Base-by-base conservation (phyloP, 164 flowering plant species). In the Brasenia schreberi region DNA sequence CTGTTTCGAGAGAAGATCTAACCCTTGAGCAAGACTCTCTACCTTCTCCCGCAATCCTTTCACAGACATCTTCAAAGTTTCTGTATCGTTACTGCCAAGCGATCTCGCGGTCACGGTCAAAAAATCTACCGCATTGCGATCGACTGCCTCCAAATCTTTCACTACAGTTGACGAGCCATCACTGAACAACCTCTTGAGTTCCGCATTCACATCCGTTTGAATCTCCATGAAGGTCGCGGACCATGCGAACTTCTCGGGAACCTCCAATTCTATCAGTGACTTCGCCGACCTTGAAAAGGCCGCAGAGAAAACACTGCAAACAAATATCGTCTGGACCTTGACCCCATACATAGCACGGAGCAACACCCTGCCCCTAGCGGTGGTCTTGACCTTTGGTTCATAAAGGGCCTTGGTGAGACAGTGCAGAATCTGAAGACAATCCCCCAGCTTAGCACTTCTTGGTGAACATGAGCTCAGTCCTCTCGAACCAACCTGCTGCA, bases 271-370 rank as follows among this genome's bases (percentile, higher is more conserved):
- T 4, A 70, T 33, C 75, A 91, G 66, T 70, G 78, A 77, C 69
- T 80, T 73, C 2, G 78, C 43, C 11, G 91, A 82, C 39, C 91
- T 87, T 5, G 84, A 80, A 73, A 90, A 87, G 4, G 83, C 84
- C 43, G 88, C 82, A 49, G 79, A 74, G 69, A 87, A 87, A 11
- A 85, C 78, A 42, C 86, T 74, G 65, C 92, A 89, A 2, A 91
- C 69, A 71, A 87, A 87, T 43, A 87, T 67, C 1, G 94, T 87
- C 45, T 64, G 67, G 53, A 85, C 88, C 77, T 79, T 89, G n/a
- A 92, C 86, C 62, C 96, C 99, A 64, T 87, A 85, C 85, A 94
- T 77, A 9, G 96, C 97, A 2, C 77, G 87, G 90, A 95, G 83
- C 77, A 95, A 69, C 45, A 91, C 85, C 73, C 86, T 87, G 19